Base-by-base conservation (phyloP, 495 filamentous ascomycete genomes). In the Hypoxylon crocopeplum region DNA sequence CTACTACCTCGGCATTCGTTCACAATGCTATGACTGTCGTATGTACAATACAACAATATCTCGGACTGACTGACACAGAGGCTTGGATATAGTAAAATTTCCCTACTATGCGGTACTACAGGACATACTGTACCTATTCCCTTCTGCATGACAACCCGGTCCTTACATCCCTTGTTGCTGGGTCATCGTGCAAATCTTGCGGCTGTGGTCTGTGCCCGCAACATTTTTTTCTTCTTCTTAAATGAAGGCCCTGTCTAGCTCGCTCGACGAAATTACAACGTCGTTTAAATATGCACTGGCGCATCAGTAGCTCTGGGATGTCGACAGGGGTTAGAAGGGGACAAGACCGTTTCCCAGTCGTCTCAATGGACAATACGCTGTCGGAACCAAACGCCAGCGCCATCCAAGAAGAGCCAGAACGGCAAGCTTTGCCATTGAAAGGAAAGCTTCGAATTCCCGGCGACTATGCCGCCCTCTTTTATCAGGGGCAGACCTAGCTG, bases 211-310 rank as follows among this genome's bases (percentile, higher is more conserved):
- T 56, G 62, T 66, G 56, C 56, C 56, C 48, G 36, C 37, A 45
- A 50, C 56, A 37, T 39, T 64, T 64, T 53, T 53, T 48, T 52
- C 39, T 37, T n/a, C 27, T 15, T 44, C 21, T 50, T 21, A 66
- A 60, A 66, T 66, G 56, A 61, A 66, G 51, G 39, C 56, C 56
- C 46, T 65, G 62, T 54, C 55, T 66, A 66, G 62, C 56, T 66
- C 62, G 62, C 20, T 50, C 62, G 45, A 66, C 48, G 62, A 66
- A 66, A 66, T 66, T 66, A 66, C 62, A 61, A 49, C 50, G 62
- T 66, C 62, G 62, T 66, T 66, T 66, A 66, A 33, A 64, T 64
- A 64, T 64, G 61, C 61, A 59, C 49, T 44, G 49, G 42, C 41
- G 55, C 49, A 40, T 37, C 52, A 64, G 61, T 59, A 36, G 61